A percentile compares a stretch with the other conserved stretches of the same genome.
Evolutionary conservation across 1,139 yeast genomes (phyloP).

Genomic region (Geotrichum histeridarum): DNA sequence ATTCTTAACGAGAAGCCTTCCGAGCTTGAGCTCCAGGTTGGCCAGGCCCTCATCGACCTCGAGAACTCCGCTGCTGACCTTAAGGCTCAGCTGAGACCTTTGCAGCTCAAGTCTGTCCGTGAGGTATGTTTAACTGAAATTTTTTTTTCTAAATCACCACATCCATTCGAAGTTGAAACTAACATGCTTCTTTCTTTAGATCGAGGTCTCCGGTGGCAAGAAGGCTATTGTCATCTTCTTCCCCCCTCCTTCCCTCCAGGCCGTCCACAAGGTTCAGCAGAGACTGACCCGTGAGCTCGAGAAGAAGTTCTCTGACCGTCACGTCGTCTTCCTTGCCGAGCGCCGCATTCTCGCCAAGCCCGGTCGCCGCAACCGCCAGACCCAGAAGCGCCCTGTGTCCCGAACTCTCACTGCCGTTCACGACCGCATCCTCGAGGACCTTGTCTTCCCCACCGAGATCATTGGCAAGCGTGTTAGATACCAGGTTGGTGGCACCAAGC

Average conservation of each 20-base stretch:
- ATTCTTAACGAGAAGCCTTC: constrained; percentile 70
- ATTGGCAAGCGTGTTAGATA: constrained; percentile 99
- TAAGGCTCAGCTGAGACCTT: constrained; percentile 96
- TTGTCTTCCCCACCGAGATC: constrained; percentile 99
- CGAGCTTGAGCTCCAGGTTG: constrained; percentile 99
- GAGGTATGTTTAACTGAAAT: constrained; percentile 45
- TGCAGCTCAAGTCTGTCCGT: constrained; percentile 97
- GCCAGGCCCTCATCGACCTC: constrained; percentile 97
- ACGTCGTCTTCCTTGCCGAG: constrained; percentile 98
- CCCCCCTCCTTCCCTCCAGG: constrained; percentile 90
- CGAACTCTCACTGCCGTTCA: constrained; percentile 99
- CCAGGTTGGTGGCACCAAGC: constrained; percentile 98
- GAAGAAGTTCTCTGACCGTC: constrained; percentile 99
- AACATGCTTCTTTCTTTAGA: constrained; percentile 35
- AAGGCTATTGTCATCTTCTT: constrained; percentile 97
- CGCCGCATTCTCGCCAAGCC: constrained; percentile 99
- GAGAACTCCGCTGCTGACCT: constrained; percentile 90
- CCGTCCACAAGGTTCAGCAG: constrained; percentile 93
- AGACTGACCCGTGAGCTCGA: constrained; percentile 97
- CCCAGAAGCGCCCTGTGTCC: constrained; percentile 99
- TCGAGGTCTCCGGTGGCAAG: constrained; percentile 97
- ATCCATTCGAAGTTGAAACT: constrained; percentile 13
- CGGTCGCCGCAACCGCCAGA: constrained; percentile 68
- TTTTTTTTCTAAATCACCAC: neutral
- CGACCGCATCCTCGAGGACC: constrained; percentile 97